phyloP scores from a whole-genome alignment of 2,329 filamentous ascomycete species.

The Diplodia intermedia region DNA sequence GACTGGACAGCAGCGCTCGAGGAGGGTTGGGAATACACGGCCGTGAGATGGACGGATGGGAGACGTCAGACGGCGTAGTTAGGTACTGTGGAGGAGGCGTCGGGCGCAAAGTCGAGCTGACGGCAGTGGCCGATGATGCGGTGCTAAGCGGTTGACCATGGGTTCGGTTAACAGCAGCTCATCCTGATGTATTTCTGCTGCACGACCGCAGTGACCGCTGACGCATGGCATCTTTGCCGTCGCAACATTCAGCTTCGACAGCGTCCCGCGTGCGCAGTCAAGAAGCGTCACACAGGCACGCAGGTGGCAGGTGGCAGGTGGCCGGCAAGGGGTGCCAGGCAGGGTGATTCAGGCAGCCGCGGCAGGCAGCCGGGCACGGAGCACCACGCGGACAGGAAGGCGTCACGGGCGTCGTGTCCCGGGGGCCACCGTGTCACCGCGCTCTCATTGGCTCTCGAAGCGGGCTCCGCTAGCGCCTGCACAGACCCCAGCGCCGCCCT shows the following conservation, averaged over 20 bases:
- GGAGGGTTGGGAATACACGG: not conserved
- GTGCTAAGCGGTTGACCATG: constrained; percentile 9
- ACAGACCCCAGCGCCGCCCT: not conserved
- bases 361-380: constrained; percentile 7
- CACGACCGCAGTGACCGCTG: not conserved
- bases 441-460: not conserved
- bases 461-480: constrained; percentile 1
- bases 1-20: no score
- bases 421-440: not conserved
- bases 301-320: no score
- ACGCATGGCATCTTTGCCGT: no score
- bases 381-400: constrained; percentile 2
- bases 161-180: not conserved
- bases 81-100: constrained; percentile 20
- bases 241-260: no score
- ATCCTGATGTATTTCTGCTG: not conserved
- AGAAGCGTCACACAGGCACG: not conserved
- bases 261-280: not conserved
- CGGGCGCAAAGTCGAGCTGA: not conserved
- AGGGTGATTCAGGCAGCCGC: not conserved
- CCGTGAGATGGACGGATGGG: not conserved
- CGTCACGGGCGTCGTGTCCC: not conserved
- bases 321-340: not conserved
- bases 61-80: not conserved
- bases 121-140: not conserved